Evolutionary conservation across 306 rosid species (phyloP).

Genomic region (Quercus parvula): DNA sequence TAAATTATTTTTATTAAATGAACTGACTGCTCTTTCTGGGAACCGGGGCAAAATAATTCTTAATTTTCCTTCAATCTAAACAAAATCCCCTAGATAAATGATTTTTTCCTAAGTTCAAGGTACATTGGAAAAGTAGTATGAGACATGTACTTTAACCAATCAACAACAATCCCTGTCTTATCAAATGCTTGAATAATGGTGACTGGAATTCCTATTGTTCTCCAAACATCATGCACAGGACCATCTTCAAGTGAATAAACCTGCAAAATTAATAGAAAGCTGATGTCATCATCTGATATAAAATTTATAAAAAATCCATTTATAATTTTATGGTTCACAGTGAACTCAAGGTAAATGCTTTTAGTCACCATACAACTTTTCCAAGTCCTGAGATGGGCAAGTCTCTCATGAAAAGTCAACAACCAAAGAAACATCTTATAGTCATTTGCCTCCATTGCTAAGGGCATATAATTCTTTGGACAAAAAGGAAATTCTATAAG

Average conservation of each 20-base stretch:
- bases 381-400: background rate
- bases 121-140: constrained; percentile 1
- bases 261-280: constrained; percentile 41
- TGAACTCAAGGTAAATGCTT: background rate
- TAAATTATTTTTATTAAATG: too few species aligned
- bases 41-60: background rate
- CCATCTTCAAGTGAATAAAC: constrained; percentile 87
- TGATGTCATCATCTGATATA: constrained; percentile 7
- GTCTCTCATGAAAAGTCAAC: background rate
- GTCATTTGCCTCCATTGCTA: background rate
- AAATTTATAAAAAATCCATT: background rate
- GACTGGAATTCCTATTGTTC: constrained; percentile 57
- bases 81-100: background rate
- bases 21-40: background rate
- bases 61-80: constrained; percentile 14
- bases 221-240: constrained; percentile 65
- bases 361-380: background rate
- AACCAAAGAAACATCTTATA: background rate
- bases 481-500: too few species aligned
- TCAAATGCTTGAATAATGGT: constrained; percentile 54
- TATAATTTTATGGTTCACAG: background rate
- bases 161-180: constrained; percentile 45
- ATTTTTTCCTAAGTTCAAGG: background rate
- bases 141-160: constrained; percentile 81
- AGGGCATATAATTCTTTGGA: too few species aligned